Base-by-base conservation (phyloP, 2,329 filamentous ascomycete species). In the Ophiostoma triangulosporum region DNA sequence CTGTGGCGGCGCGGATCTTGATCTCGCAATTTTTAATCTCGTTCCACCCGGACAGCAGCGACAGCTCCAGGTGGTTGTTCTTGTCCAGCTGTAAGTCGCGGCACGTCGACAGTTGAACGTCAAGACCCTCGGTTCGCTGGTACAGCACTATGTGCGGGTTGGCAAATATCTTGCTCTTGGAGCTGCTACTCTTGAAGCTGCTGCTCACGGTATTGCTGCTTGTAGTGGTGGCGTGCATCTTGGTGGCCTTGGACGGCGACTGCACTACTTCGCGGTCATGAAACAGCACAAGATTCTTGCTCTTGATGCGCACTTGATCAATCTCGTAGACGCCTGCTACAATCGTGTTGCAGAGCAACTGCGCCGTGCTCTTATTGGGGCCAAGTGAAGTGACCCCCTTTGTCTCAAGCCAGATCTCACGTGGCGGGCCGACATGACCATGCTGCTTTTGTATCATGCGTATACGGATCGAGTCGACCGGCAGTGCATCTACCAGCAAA, bases 1-100 rank as follows among this genome's bases (percentile, higher is more conserved):
- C 82, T 0, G 82, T 86, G 1, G 79, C 79, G 2, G 81, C 75
- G 54, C 77, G 78, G 46, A 86, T 70, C 32, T 78, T 75, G 32
- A 86, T 66, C 51, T 83, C 80, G 51, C 77, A 82, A 20, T 63
- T 73, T 31, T 65, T 69, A 2, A 85, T 71, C 2, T 81, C 68
- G 63, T 95, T 95, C 76, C 84, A 85, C 1, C 89, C 90, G 11
- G 83, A 81, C 11, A 71, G 71, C 12, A 95, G 68, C 50, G 81
- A 74, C 20, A 98, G 70, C 55, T 95, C 86, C 0, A 97, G 72
- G 0, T 80, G 82, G 54, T 86, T 86, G 61, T 83, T 82, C 59
- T 83, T 83, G 64, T 94, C 87, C 5, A 98, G 78, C 57, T 91
- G 82, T 24, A 94, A 83, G 45, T 82, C 72, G 57, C 78, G 84